Percentiles rank a stretch among this genome's conserved stretches.
Conservation (phyloP, 106 monocot species). For the Dioscorea alata region DNA sequence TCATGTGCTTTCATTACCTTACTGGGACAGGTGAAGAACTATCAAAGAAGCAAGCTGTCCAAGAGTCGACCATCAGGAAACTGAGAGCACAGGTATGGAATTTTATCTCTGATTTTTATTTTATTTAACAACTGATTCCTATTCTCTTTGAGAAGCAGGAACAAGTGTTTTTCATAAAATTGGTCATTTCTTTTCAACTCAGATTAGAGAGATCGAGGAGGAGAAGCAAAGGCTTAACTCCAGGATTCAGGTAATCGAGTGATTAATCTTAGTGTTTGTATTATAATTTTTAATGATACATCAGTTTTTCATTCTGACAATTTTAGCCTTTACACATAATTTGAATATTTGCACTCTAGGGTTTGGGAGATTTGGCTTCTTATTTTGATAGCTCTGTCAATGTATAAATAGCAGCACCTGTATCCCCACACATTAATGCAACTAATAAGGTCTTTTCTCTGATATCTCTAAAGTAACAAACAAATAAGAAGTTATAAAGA, state of each 20-base stretch:
- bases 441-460: too few species aligned
- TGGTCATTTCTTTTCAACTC: slow-evolving; percentile 7
- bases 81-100: slow-evolving; percentile 93
- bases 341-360: too few species aligned
- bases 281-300: neutral
- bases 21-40: slow-evolving; percentile 79
- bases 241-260: slow-evolving; percentile 76
- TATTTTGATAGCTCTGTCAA: too few species aligned
- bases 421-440: too few species aligned
- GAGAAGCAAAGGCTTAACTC: slow-evolving; percentile 94
- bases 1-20: neutral
- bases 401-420: too few species aligned
- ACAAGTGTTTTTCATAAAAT: neutral
- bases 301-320: neutral
- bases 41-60: slow-evolving; percentile 97
- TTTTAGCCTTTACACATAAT: too few species aligned
- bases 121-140: neutral
- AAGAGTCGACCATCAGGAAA: slow-evolving; percentile 91
- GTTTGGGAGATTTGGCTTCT: too few species aligned
- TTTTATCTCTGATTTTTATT: neutral
- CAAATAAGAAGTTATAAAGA: too few species aligned
- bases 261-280: neutral
- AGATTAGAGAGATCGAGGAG: slow-evolving; percentile 96
- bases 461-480: too few species aligned
- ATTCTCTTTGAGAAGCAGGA: too few species aligned